Evolutionary conservation across 208 protist genomes (phyloP).

Genomic region (Trypanosoma platydactyli): DNA sequence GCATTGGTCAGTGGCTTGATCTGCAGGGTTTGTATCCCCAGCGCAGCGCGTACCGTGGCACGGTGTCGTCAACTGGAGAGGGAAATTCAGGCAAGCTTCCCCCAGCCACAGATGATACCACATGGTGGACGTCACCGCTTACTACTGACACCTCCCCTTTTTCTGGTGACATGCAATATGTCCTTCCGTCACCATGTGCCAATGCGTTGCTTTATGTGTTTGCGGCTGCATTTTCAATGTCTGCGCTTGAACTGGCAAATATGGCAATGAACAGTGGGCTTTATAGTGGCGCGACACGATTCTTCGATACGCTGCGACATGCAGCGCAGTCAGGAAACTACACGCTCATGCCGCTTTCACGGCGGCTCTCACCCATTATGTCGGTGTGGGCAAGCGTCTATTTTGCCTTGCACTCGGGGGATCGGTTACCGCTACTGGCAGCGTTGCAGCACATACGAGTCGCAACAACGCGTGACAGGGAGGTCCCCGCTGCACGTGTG

Average conservation of each 20-base stretch:
- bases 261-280: conserved; percentile 64
- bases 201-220: conserved; percentile 80
- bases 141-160: conserved; percentile 45
- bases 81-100: background rate
- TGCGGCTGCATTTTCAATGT: conserved; percentile 48
- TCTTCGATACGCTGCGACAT: conserved; percentile 41
- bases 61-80: background rate
- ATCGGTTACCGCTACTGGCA: conserved; percentile 65
- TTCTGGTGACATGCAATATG: conserved; percentile 35
- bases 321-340: conserved; percentile 46
- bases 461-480: conserved; percentile 41
- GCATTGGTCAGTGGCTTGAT: conserved; percentile 62
- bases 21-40: conserved; percentile 49
- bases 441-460: conserved; percentile 53
- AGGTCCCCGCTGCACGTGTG: conserved; percentile 32
- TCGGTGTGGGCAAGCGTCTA: conserved; percentile 67
- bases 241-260: conserved; percentile 68
- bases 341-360: conserved; percentile 62
- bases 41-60: conserved; percentile 37
- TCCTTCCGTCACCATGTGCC: conserved; percentile 67
- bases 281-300: conserved; percentile 57
- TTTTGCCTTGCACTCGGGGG: conserved; percentile 65
- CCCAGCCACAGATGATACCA: conserved; percentile 20
- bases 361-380: conserved; percentile 58
- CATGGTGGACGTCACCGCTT: conserved; percentile 17